phyloP scores from a whole-genome alignment of 108 stramenopile species.

The Fragilaria crotonensis region DNA sequence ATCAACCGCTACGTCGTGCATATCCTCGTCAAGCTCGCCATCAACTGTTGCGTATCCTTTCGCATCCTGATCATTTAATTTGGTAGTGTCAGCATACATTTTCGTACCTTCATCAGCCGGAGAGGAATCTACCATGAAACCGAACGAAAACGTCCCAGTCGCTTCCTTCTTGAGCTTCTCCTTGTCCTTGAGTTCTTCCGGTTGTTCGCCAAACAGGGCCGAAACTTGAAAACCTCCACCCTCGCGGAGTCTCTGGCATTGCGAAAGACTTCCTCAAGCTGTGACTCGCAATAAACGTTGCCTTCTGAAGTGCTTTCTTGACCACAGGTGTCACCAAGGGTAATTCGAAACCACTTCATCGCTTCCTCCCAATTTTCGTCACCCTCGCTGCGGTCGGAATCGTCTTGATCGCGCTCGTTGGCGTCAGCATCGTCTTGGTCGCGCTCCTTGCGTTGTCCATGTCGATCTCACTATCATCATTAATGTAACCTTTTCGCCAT shows the following conservation, averaged over 20 bases:
- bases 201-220: background rate
- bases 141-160: constrained; percentile 36
- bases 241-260: constrained; percentile 49
- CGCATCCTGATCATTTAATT: background rate
- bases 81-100: background rate
- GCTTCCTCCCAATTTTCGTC: too few species aligned
- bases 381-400: constrained; percentile 8
- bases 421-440: background rate
- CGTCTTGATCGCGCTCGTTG: constrained; percentile 16
- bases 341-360: background rate
- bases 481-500: constrained; percentile 2
- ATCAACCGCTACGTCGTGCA: background rate
- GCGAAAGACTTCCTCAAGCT: constrained; percentile 67
- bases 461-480: too few species aligned
- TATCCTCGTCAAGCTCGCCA: too few species aligned
- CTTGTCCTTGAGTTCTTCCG: background rate
- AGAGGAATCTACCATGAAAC: constrained; percentile 23
- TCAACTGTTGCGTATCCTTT: too few species aligned
- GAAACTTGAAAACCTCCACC: constrained; percentile 23
- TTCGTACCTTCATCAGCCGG: background rate
- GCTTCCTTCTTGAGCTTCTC: too few species aligned
- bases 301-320: constrained; percentile 1
- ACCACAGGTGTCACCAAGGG: background rate
- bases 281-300: constrained; percentile 63
- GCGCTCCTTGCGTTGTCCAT: too few species aligned